Conservation (phyloP, 1,284 basidiomycete species). For the Cryptococcus sp. region DNA sequence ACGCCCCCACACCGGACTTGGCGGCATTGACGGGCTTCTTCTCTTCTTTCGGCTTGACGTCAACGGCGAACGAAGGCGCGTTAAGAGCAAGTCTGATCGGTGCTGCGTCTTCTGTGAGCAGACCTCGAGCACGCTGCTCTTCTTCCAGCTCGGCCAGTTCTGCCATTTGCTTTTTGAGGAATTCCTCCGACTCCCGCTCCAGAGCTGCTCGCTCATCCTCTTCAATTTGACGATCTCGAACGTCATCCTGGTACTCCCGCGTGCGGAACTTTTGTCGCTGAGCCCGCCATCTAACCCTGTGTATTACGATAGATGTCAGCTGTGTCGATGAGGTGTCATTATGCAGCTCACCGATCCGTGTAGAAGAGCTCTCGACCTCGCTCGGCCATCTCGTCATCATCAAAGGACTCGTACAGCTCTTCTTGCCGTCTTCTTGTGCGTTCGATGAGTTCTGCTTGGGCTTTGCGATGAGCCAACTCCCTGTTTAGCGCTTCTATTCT, state of each 20-base stretch:
- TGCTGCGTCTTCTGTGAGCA: slow-evolving; percentile 84
- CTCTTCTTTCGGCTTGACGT: slow-evolving; percentile 38
- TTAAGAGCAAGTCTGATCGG: slow-evolving; percentile 78
- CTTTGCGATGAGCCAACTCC: slow-evolving; percentile 68
- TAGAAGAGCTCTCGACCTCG: slow-evolving; percentile 66
- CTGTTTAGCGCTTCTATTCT: slow-evolving; percentile 74
- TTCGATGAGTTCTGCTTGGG: slow-evolving; percentile 71
- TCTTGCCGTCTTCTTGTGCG: slow-evolving; percentile 70
- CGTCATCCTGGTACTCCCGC: slow-evolving; percentile 75
- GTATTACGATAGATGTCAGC: neutral
- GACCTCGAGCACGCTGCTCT: slow-evolving; percentile 80
- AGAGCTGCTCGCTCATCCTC: slow-evolving; percentile 79
- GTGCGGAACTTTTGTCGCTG: slow-evolving; percentile 66
- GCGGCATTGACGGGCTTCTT: slow-evolving; percentile 51
- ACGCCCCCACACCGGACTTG: slow-evolving; percentile 56
- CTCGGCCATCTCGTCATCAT: slow-evolving; percentile 83
- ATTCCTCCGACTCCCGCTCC: slow-evolving; percentile 80
- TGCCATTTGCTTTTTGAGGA: slow-evolving; percentile 84
- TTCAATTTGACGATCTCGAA: slow-evolving; percentile 76
- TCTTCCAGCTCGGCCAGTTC: slow-evolving; percentile 84
- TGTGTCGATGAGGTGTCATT: neutral
- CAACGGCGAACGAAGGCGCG: slow-evolving; percentile 11
- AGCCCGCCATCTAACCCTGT: slow-evolving; percentile 71
- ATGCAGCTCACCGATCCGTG: slow-evolving; percentile 66
- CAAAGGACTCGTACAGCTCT: slow-evolving; percentile 74